Evolutionary conservation across 2,329 filamentous ascomycete species (phyloP), one percentile per base, ranked within the genome.

Genomic region (Leptographium lundbergii): DNA sequence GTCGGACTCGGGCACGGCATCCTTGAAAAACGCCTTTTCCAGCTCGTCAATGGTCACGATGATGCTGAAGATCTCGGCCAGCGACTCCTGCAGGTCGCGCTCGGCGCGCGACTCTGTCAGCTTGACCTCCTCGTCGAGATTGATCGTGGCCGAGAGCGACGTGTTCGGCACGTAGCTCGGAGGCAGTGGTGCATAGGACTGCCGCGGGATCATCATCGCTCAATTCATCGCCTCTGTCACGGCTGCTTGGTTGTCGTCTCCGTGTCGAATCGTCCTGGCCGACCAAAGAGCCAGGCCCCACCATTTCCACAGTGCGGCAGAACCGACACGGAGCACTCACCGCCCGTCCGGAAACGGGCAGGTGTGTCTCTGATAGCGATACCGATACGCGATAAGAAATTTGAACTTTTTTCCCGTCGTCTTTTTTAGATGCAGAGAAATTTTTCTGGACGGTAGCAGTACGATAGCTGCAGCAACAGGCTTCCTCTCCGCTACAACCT

Each of bases 61-160:
- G 65, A 99, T 97, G 74, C 91, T 96, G 74, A 97, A 99, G 27
- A 99, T 86, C 73, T 99, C 94, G 59, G 92, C 94, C 17, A 99
- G 83, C 1, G 94, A 97, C 69, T 97, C 94, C 71, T 96, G 90
- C 1, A 97, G 79, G 69, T 99, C 91, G 62, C 92, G 86, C 74
- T 97, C 92, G 48, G 89, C 87, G 65, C 88, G 85, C 25, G 87
- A 95, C 47, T 89, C 86, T 56, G 90, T 85, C 61, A 99, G 81
- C 73, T 96, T 96, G 66, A 96, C 91, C 79, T 97, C 94, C 88
- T 96, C 89, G 69, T 96, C 92, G 53, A 96, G 84, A 69, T 91
- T 96, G 73, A 96, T 96, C 22, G 88, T 94, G 24, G 91, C 90
- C 4, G 89, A 89, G 13, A 95, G 78, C 10, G 86, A 81, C 2